These are phyloP conservation scores for Crassisporium funariophilum DNA, from an alignment of 768 basidiomycete genomes.

Conservation along the genomic window DNA sequence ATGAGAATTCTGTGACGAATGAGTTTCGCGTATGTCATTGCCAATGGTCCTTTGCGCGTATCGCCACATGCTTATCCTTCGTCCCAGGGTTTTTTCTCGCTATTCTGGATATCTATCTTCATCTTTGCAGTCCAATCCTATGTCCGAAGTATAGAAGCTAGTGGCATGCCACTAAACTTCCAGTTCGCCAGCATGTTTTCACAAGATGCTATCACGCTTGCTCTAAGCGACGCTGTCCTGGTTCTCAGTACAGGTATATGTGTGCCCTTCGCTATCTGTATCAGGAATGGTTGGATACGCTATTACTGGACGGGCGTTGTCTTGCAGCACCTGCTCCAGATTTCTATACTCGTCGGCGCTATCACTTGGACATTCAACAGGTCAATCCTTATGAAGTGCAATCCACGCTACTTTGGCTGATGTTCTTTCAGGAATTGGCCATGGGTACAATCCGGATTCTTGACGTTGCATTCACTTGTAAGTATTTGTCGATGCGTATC, in stretches of 20 bases:
- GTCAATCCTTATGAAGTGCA: constrained; percentile 37
- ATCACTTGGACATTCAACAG: constrained; percentile 91
- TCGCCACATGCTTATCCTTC: constrained; percentile 8
- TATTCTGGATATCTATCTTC: constrained; percentile 93
- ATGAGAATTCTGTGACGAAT: constrained; percentile 72
- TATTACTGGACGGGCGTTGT: constrained; percentile 78
- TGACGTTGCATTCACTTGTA: constrained; percentile 84
- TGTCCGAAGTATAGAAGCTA: constrained; percentile 73
- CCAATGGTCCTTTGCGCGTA: not conserved
- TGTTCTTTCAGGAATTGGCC: constrained; percentile 71
- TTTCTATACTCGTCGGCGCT: constrained; percentile 66
- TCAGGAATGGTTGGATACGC: constrained; percentile 77
- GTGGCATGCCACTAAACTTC: constrained; percentile 75
- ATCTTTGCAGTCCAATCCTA: constrained; percentile 80
- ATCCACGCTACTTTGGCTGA: constrained; percentile 1
- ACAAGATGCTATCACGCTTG: constrained; percentile 79
- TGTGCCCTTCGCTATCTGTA: constrained; percentile 79
- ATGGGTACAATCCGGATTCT: constrained; percentile 94
- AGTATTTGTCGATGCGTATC: constrained; percentile 20
- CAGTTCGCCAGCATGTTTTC: constrained; percentile 88
- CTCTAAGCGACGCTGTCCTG: constrained; percentile 81
- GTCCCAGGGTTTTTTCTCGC: constrained; percentile 83
- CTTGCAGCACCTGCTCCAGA: constrained; percentile 83
- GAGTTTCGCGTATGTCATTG: constrained; percentile 71
- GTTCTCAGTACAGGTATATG: constrained; percentile 75